phyloP scores from a whole-genome alignment of 2,329 filamentous ascomycete genomes.

The Colletotrichum sp. region DNA sequence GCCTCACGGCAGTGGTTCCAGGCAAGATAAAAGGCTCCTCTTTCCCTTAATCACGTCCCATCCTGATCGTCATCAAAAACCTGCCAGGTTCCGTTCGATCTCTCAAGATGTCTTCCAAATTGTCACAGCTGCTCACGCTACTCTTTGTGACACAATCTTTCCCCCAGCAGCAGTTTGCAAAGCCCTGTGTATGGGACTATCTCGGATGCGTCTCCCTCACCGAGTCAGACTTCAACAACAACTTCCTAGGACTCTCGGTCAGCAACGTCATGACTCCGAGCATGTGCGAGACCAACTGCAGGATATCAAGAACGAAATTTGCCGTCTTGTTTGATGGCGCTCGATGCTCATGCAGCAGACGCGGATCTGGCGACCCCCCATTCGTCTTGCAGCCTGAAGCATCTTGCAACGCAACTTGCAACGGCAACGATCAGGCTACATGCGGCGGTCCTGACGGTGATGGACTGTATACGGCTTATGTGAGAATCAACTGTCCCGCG shows the following conservation, averaged over 20 bases:
- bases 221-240: neutral
- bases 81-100: neutral
- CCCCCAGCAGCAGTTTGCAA: neutral
- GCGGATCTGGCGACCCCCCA: neutral
- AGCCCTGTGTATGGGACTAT: neutral
- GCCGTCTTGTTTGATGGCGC: neutral
- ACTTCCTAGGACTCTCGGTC: neutral
- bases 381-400: neutral
- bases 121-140: neutral
- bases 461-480: neutral
- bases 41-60: neutral
- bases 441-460: neutral
- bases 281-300: neutral
- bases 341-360: neutral
- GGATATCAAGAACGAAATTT: neutral
- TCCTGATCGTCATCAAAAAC: neutral
- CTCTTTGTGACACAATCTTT: neutral
- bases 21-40: fast-evolving
- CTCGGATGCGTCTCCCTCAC: neutral
- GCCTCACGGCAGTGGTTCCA: neutral
- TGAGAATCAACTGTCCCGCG: neutral
- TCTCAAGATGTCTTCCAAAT: neutral
- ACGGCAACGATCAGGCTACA: neutral
- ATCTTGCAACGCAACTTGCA: neutral
- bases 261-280: neutral